Percentiles rank a stretch among this genome's conserved stretches.
Evolutionary conservation across 805 yeast genomes (phyloP).

Genomic region (Suhomyces sp.): DNA sequence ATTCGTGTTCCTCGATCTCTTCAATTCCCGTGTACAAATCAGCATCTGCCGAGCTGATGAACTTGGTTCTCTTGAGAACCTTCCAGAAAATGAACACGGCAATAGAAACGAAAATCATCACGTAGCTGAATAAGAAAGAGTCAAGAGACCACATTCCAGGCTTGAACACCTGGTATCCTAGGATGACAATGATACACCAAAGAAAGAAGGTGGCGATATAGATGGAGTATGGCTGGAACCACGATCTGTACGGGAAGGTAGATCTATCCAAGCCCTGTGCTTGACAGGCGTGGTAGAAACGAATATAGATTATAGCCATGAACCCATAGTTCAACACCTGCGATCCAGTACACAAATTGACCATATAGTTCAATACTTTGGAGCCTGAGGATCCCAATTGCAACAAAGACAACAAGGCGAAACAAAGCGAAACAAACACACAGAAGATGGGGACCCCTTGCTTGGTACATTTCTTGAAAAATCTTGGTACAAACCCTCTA

Average conservation of each 20-base stretch:
- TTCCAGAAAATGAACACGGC: slow-evolving; percentile 38
- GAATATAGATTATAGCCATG: slow-evolving; percentile 43
- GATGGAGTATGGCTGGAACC: slow-evolving; percentile 44
- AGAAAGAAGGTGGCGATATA: slow-evolving; percentile 30
- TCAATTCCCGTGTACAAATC: slow-evolving; percentile 46
- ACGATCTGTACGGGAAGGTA: slow-evolving; percentile 40
- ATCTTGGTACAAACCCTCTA: slow-evolving; percentile 47
- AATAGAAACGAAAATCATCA: slow-evolving; percentile 58
- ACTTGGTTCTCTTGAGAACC: slow-evolving; percentile 34
- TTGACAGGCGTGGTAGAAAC: slow-evolving; percentile 40
- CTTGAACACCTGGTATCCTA: slow-evolving; percentile 69
- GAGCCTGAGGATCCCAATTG: slow-evolving; percentile 46
- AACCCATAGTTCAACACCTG: slow-evolving; percentile 48
- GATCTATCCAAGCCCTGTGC: slow-evolving; percentile 41
- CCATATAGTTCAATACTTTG: slow-evolving; percentile 45
- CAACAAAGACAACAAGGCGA: slow-evolving; percentile 65
- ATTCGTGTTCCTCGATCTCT: slow-evolving; percentile 52
- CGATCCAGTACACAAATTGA: slow-evolving; percentile 47
- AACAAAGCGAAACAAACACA: slow-evolving; percentile 41
- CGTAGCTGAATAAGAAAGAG: slow-evolving; percentile 65
- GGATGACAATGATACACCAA: slow-evolving; percentile 50
- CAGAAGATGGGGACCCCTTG: slow-evolving; percentile 49
- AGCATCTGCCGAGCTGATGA: slow-evolving; percentile 44
- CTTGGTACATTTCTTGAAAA: slow-evolving; percentile 44
- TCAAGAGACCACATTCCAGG: slow-evolving; percentile 64